These are phyloP conservation scores for Discostella pseudostelligera DNA, from an alignment of 108 stramenopile species.

Conservation along the genomic window DNA sequence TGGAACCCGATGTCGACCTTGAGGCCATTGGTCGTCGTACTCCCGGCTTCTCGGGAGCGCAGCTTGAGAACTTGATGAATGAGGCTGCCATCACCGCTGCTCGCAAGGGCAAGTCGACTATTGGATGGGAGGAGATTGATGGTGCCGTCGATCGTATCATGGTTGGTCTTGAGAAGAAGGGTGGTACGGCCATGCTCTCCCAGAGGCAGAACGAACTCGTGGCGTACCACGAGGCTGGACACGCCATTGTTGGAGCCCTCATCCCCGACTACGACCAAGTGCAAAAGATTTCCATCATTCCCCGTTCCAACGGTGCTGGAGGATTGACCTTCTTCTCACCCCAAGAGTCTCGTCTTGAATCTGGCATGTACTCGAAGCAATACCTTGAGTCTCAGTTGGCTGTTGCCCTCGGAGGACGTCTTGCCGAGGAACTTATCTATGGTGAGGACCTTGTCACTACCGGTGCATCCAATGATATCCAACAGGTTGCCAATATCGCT, in stretches of 20 bases:
- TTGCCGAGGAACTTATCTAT: conserved; percentile 95
- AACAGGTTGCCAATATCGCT: conserved; percentile 91
- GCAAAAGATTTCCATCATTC: conserved; percentile 98
- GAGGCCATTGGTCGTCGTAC: conserved; percentile 91
- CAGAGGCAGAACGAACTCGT: conserved; percentile 80
- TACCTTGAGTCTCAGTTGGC: conserved; percentile 87
- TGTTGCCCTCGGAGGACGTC: conserved; percentile 93
- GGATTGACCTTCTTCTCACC: conserved; percentile 93
- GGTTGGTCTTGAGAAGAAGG: conserved; percentile 96
- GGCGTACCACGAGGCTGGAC: conserved; percentile 97
- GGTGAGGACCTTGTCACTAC: conserved; percentile 90
- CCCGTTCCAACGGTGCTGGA: conserved; percentile 88
- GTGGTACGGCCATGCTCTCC: conserved; percentile 70
- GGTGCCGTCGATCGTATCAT: conserved; percentile 96
- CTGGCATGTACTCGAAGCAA: conserved; percentile 64
- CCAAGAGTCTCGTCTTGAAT: conserved; percentile 80
- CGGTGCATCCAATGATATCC: conserved; percentile 95
- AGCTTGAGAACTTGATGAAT: conserved; percentile 96
- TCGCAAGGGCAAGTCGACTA: conserved; percentile 62
- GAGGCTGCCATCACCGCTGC: conserved; percentile 96
- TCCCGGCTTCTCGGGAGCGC: conserved; percentile 96
- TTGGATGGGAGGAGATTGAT: conserved; percentile 94
- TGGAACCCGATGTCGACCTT: conserved; percentile 91
- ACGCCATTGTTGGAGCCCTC: conserved; percentile 90
- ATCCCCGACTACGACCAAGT: conserved; percentile 91